Evolutionary conservation across 139 green algal genomes (phyloP).

Genomic region (Spirogloea muscicola): DNA sequence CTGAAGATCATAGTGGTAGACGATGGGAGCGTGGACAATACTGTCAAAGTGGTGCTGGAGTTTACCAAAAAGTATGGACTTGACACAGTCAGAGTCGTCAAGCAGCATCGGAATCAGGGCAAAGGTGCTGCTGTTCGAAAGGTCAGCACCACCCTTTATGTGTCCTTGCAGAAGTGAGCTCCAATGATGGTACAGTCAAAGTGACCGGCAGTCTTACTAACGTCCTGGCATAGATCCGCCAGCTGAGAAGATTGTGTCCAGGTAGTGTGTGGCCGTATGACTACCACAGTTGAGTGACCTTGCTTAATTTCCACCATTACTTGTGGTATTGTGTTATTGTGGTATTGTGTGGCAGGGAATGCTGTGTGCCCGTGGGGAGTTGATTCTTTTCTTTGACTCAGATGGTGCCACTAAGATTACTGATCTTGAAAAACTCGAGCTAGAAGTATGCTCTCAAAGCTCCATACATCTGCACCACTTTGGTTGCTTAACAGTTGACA

Average conservation of each 20-base stretch:
- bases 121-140: conserved; percentile 61
- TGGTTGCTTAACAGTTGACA: no score
- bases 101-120: conserved; percentile 71
- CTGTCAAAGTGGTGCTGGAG: conserved; percentile 54
- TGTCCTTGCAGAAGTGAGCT: no score
- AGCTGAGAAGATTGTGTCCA: no score
- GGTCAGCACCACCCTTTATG: no score
- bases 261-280: no score
- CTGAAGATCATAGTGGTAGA: conserved; percentile 91
- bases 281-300: no score
- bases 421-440: conserved; percentile 80
- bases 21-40: conserved; percentile 86
- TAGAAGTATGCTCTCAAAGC: conserved; percentile 53
- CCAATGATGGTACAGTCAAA: no score
- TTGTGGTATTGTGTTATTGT: background rate
- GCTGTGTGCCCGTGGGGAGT: conserved; percentile 65
- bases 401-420: conserved; percentile 79
- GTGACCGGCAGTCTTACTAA: no score
- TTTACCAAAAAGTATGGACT: conserved; percentile 64
- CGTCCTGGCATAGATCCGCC: no score
- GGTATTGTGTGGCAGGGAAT: conserved; percentile 54
- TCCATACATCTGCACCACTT: no score
- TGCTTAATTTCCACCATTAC: background rate
- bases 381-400: conserved; percentile 83
- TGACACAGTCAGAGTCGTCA: conserved; percentile 73